phyloP scores from a whole-genome alignment of 768 basidiomycete species.

The Amanita exitialis region DNA sequence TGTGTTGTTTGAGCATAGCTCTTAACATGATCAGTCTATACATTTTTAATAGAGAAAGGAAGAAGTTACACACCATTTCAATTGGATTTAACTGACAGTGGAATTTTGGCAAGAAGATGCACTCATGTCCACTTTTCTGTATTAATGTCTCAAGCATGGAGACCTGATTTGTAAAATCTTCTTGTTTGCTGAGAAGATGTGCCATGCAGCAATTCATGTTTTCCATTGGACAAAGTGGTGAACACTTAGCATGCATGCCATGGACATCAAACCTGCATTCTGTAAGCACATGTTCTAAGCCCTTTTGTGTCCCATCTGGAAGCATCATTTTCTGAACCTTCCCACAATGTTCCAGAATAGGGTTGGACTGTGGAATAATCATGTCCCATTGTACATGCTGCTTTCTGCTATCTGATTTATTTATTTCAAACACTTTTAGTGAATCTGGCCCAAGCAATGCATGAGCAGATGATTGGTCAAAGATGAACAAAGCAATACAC shows the following conservation, averaged over 20 bases:
- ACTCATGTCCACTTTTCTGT: constrained; percentile 20
- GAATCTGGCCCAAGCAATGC: constrained; percentile 24
- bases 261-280: constrained; percentile 29
- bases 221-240: constrained; percentile 25
- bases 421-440: constrained; percentile 32
- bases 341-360: constrained; percentile 15
- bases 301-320: constrained; percentile 21
- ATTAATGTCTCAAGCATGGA: constrained; percentile 24
- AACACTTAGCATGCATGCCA: constrained; percentile 22
- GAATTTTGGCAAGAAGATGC: constrained; percentile 33
- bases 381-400: constrained; percentile 24
- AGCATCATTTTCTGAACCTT: constrained; percentile 25
- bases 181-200: constrained; percentile 24
- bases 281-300: constrained; percentile 22
- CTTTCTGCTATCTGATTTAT: constrained; percentile 27
- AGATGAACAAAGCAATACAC: constrained; percentile 23
- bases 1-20: no score
- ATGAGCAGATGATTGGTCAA: constrained; percentile 34
- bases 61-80: constrained; percentile 25
- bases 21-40: not conserved
- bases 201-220: constrained; percentile 26
- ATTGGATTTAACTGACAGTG: constrained; percentile 39
- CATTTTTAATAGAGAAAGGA: not conserved
- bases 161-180: constrained; percentile 27
- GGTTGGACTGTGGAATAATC: constrained; percentile 27